A percentile compares a stretch with the other conserved stretches of the same genome.
Conservation (phyloP, 2,329 filamentous ascomycete genomes). For the Aspergillus aculeatus region DNA sequence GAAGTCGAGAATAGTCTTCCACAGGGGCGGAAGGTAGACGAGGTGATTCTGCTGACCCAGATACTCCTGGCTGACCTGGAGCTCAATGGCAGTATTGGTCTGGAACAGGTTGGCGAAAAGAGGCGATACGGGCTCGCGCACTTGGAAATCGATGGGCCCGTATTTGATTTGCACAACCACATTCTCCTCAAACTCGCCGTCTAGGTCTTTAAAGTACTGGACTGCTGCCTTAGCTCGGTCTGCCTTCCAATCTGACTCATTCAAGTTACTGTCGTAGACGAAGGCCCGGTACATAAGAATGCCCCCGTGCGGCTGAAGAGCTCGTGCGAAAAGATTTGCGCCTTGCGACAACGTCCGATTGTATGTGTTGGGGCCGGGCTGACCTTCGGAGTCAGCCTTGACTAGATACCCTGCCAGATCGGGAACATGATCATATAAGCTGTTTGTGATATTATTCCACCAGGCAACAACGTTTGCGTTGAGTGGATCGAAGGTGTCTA, state of each 20-base stretch:
- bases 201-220: constrained; percentile 64
- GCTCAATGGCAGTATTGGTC: constrained; percentile 58
- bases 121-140: constrained; percentile 65
- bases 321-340: constrained; percentile 66
- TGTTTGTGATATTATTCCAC: constrained; percentile 61
- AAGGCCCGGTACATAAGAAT: constrained; percentile 71
- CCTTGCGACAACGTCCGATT: constrained; percentile 67
- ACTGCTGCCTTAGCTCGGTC: constrained; percentile 70
- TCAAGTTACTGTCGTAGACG: constrained; percentile 62
- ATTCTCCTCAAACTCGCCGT: constrained; percentile 67
- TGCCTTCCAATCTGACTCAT: constrained; percentile 61
- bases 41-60: constrained; percentile 69
- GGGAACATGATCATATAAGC: constrained; percentile 61
- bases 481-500: constrained; percentile 65
- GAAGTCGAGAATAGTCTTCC: constrained; percentile 67
- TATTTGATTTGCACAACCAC: constrained; percentile 73
- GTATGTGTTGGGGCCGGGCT: constrained; percentile 68
- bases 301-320: constrained; percentile 58
- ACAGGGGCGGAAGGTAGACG: constrained; percentile 66
- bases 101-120: constrained; percentile 57
- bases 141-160: constrained; percentile 72
- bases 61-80: constrained; percentile 69
- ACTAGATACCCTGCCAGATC: constrained; percentile 69
- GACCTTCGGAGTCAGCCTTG: constrained; percentile 71
- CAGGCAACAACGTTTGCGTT: constrained; percentile 59